phyloP scores from a whole-genome alignment of 768 basidiomycete species.

The Pleurotus giganteus region DNA sequence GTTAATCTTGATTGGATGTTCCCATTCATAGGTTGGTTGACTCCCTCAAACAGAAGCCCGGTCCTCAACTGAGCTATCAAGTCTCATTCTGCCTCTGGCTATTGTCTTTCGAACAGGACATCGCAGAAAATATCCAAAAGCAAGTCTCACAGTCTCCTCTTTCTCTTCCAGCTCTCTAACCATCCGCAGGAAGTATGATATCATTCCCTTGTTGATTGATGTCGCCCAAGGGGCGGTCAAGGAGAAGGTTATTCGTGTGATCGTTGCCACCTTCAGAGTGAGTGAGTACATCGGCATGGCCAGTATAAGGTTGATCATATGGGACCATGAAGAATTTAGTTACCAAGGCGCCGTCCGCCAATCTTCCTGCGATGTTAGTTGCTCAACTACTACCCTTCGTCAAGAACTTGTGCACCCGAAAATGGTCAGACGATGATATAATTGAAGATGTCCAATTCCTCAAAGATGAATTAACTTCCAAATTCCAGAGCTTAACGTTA shows the following conservation, averaged over 20 bases:
- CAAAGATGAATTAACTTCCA: conserved; percentile 76
- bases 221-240: conserved; percentile 90
- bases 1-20: conserved; percentile 1
- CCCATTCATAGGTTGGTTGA: conserved; percentile 64
- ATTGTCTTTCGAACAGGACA: conserved; percentile 82
- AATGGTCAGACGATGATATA: conserved; percentile 95
- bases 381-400: conserved; percentile 83
- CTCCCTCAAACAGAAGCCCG: conserved; percentile 74
- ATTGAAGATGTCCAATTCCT: conserved; percentile 89
- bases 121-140: conserved; percentile 89
- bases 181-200: conserved; percentile 72
- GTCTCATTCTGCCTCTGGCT: conserved; percentile 93
- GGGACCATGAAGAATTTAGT: conserved; percentile 70
- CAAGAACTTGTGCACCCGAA: conserved; percentile 78
- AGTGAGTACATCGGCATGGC: conserved; percentile 7
- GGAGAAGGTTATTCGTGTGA: conserved; percentile 94
- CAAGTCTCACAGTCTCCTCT: conserved; percentile 30
- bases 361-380: conserved; percentile 91
- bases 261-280: conserved; percentile 89
- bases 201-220: conserved; percentile 80
- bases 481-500: conserved; percentile 90
- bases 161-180: background rate
- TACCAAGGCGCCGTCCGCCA: conserved; percentile 81
- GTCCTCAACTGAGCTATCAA: conserved; percentile 96
- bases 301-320: conserved; percentile 11